Evolutionary conservation across 306 rosid species (phyloP), one percentile per base, ranked within the genome.

Genomic region (Inga laurina): DNA sequence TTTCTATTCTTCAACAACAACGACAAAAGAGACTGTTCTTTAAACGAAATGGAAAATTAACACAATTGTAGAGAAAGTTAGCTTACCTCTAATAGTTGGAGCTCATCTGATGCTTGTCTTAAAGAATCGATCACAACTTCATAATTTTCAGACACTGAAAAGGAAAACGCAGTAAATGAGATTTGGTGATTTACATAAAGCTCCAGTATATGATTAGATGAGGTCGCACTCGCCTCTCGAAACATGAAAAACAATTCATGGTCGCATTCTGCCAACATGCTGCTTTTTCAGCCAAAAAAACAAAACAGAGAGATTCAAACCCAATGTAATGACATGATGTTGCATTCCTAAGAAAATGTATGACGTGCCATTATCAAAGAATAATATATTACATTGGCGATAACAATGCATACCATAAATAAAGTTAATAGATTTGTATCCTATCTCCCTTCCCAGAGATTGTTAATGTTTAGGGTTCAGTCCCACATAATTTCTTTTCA

Each of bases 31-130:
- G n/a, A 68, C 59, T 45, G 43, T 74, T 59, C 73, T 68, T 45
- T 72, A 4, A 59, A 37, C 64, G 18, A 52, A 70, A 84, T 8
- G 61, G 56, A 24, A 73, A 49, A 81, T 72, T 48, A 27, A 37
- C 67, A 72, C 54, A 82, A 68, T 35, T 77, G 51, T 69, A 54
- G 59, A 73, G 45, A 76, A 64, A 44, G 80, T 71, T 46, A 65
- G 81, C 85, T 90, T 89, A 94, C 99, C 94, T 93, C 99, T 81
- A 96, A 86, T 41, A 91, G 85, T 87, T 90, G 93, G 77, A 96
- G 99, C 80, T 91, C 98, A 14, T 87, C 90, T 49, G 98, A 91
- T 56, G 97, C 98, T 88, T 91, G 98, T 83, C 83, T 88, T 59
- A 96, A 77, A 78, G 98, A 86, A 86, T 96, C 94, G 82, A 96